These are phyloP conservation scores for Hypoxylon rickii DNA, from an alignment of 495 filamentous ascomycete species.

Conservation along the genomic window DNA sequence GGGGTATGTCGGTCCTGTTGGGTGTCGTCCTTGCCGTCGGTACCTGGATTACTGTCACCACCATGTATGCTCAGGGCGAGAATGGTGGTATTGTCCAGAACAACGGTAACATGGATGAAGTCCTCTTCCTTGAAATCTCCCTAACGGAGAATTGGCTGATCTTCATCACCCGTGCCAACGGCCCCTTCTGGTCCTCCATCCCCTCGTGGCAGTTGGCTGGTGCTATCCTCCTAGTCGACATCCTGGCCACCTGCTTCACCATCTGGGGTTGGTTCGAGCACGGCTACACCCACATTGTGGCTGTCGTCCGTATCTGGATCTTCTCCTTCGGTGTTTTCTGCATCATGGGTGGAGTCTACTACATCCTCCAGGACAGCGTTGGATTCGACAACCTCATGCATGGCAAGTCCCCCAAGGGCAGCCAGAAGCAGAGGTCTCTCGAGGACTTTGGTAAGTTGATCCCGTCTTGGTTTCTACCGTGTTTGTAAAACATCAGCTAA, in stretches of 20 bases:
- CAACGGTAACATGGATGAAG: conserved; percentile 77
- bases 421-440: conserved; percentile 71
- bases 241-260: conserved; percentile 81
- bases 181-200: conserved; percentile 81
- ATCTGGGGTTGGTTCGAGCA: conserved; percentile 78
- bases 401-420: conserved; percentile 77
- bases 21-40: conserved; percentile 79
- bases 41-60: conserved; percentile 82
- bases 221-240: conserved; percentile 79
- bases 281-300: conserved; percentile 68
- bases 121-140: conserved; percentile 88
- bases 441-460: conserved; percentile 81
- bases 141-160: conserved; percentile 96
- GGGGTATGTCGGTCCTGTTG: conserved; percentile 86
- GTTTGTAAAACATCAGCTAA: conserved; percentile 42
- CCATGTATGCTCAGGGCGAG: conserved; percentile 68
- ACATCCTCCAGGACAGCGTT: conserved; percentile 73
- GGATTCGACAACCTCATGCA: conserved; percentile 93
- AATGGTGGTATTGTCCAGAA: conserved; percentile 85
- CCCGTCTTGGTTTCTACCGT: too few species aligned
- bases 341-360: conserved; percentile 67
- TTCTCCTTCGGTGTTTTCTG: conserved; percentile 88
- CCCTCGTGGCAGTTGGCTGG: conserved; percentile 80
- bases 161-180: conserved; percentile 90
- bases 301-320: conserved; percentile 85